Evolutionary conservation across 371 early-diverging fungal genomes (phyloP), one percentile per base, ranked within the genome.

Genomic region (Blakeslea trispora): DNA sequence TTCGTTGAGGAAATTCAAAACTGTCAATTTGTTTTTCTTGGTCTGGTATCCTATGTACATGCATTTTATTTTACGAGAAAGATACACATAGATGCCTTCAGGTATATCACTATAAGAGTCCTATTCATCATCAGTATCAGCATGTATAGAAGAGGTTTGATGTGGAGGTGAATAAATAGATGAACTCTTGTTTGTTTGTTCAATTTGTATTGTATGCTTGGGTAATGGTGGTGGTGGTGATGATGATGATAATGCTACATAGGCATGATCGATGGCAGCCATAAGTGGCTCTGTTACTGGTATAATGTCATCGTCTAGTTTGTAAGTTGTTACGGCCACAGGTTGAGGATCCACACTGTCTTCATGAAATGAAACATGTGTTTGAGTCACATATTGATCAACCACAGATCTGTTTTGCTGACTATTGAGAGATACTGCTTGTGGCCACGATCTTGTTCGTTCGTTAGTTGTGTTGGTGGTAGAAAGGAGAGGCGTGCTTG

Each of bases 191-290:
- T 56, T 39, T 13, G 47, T 43, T 19, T 43, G 40, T 4, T 34
- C 7, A 1, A 56, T 17, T 6, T 22, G n/a, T 7, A 18, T 18
- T 46, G 35, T 22, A 41, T 59, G 59, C 32, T 47, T 46, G 1
- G 59, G 59, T 53, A 59, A 41, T 6, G 59, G 59, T 8, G 59
- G 59, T 1, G 59, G 59, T 2, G 45, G 53, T 35, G 43, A 31
- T n/a, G n/a, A 35, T 3, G 13, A n/a, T n/a, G 28, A 28, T 28
- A 28, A 28, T 28, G 5, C 28, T 7, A 28, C 7, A 3, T 28
- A 7, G 0, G 19, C 18, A 5, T 28, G 24, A 8, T 31, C 19
- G 18, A 56, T 56, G 5, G 43, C 1, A 0, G 49, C 14, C 50
- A 57, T 49, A 1, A 57, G 21, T 5, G 57, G 57, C 13, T 50